Conservation (phyloP, 2,329 filamentous ascomycete species). For the Exophiala bonariae region DNA sequence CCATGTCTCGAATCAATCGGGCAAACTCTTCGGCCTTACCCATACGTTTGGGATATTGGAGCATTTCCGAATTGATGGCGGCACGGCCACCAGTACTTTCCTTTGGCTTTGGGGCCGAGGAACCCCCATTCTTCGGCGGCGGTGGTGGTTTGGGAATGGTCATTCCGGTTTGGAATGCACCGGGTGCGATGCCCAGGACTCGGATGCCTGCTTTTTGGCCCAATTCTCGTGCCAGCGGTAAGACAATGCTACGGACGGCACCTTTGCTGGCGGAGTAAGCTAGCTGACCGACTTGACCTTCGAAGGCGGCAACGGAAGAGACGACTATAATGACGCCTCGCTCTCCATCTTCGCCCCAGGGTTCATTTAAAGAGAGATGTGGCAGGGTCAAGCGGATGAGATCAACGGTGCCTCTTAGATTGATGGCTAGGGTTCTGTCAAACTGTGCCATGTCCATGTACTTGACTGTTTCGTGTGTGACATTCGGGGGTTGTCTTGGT, state of each 20-base stretch:
- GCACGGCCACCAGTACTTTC: conserved; percentile 15
- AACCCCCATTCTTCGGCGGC: conserved; percentile 10
- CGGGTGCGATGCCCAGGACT: conserved; percentile 29
- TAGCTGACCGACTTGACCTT: conserved; percentile 29
- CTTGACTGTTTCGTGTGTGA: conserved; percentile 19
- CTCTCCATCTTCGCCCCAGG: conserved; percentile 25
- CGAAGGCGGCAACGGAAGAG: conserved; percentile 28
- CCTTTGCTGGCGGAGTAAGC: conserved; percentile 32
- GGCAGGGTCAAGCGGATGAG: conserved; percentile 28
- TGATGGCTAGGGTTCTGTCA: conserved; percentile 53
- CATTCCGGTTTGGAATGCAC: conserved; percentile 29
- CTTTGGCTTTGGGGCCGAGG: conserved; percentile 7
- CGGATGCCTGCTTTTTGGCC: conserved; percentile 28
- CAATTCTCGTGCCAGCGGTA: conserved; percentile 29
- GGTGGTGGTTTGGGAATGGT: conserved; percentile 12
- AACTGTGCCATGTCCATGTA: conserved; percentile 58
- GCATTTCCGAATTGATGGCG: conserved; percentile 23
- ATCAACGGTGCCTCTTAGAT: conserved; percentile 30
- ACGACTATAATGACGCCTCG: conserved; percentile 29
- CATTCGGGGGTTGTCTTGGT: conserved; percentile 21
- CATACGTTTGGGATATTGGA: conserved; percentile 29
- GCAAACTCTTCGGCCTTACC: conserved; percentile 29
- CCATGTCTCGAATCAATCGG: conserved; percentile 26
- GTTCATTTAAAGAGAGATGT: conserved; percentile 24
- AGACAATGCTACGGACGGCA: conserved; percentile 27